Percentiles rank a stretch among this genome's conserved stretches.
Conservation (phyloP, 208 protist species). For the Herpetomonas tarakana region DNA sequence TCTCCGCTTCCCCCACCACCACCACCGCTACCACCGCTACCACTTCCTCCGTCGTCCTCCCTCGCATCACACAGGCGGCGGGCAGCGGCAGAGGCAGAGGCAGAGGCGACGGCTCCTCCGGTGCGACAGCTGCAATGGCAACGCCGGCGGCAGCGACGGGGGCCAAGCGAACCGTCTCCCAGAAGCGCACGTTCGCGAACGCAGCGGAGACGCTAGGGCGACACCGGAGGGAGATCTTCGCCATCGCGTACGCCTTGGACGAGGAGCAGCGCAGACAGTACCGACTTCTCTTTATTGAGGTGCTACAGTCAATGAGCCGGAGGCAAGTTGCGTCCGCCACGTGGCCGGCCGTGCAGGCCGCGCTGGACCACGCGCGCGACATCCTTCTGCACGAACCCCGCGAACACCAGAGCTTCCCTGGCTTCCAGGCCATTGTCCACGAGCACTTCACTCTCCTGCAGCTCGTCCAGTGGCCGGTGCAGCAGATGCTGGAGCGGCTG, state of each 20-base stretch:
- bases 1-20: too few relatives aligned
- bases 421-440: slow-evolving; percentile 40
- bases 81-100: too few relatives aligned
- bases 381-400: slow-evolving; percentile 23
- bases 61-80: not conserved
- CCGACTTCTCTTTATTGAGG: slow-evolving; percentile 40
- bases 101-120: too few relatives aligned
- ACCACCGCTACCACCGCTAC: too few relatives aligned
- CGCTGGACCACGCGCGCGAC: slow-evolving; percentile 28
- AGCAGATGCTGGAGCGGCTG: slow-evolving; percentile 55
- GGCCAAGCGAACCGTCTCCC: too few relatives aligned
- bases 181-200: slow-evolving; percentile 12
- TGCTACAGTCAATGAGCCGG: slow-evolving; percentile 30
- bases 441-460: slow-evolving; percentile 37
- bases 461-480: slow-evolving; percentile 46
- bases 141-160: not conserved
- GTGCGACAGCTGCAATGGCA: not conserved
- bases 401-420: slow-evolving; percentile 15
- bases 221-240: slow-evolving; percentile 39
- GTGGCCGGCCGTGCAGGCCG: slow-evolving; percentile 23
- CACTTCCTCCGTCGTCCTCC: not conserved
- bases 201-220: slow-evolving; percentile 25
- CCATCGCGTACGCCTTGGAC: slow-evolving; percentile 30
- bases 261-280: slow-evolving; percentile 23
- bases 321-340: slow-evolving; percentile 21